Conservation (phyloP, 2,329 filamentous ascomycete species). For the Cercospora zeae-maydis region DNA sequence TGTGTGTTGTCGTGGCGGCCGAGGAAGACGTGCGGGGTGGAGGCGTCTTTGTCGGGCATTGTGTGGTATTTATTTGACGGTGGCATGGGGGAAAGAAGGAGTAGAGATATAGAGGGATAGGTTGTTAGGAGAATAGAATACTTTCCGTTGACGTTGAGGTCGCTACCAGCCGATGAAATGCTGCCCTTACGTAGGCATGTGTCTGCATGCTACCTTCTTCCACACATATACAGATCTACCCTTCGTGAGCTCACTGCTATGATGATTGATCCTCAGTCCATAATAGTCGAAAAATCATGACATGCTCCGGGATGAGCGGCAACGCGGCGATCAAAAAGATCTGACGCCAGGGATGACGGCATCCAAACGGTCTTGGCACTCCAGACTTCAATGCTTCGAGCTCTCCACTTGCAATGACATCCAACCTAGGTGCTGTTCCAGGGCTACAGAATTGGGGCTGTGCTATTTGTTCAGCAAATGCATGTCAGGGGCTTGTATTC, state of each 20-base stretch:
- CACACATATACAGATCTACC: background rate
- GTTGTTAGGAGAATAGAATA: background rate
- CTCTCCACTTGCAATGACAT: constrained; percentile 1
- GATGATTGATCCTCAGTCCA: background rate
- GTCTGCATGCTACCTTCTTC: background rate
- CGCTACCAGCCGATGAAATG: background rate
- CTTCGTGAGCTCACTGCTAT: background rate
- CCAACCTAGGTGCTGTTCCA: too few species aligned
- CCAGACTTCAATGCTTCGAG: constrained; percentile 4
- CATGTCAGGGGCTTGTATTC: too few species aligned
- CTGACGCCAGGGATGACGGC: background rate
- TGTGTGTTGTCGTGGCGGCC: constrained; percentile 75
- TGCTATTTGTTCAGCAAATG: too few species aligned
- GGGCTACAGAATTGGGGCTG: too few species aligned
- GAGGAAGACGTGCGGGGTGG: constrained; percentile 71
- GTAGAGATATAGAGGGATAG: background rate
- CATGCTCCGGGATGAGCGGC: background rate
- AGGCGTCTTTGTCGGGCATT: constrained; percentile 39
- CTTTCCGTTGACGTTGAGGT: constrained; percentile 1
- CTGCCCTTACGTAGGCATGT: background rate
- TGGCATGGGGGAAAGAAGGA: background rate
- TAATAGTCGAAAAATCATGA: background rate
- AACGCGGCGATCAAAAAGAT: background rate
- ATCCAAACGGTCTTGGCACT: background rate
- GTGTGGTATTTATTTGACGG: background rate